Evolutionary conservation across 441 rosid genomes (phyloP).

Genomic region (Capsella rubella): DNA sequence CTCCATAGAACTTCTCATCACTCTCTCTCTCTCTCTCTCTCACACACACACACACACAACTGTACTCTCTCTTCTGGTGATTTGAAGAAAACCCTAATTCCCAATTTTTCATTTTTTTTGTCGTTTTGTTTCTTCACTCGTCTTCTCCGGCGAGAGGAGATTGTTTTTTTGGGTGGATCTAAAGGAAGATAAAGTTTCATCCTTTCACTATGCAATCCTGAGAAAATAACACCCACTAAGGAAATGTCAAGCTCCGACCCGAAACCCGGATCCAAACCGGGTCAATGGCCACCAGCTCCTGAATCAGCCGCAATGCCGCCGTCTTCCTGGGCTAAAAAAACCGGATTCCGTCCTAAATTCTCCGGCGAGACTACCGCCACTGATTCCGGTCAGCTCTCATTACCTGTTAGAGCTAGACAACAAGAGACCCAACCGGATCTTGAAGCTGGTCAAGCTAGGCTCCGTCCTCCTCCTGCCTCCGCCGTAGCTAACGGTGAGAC

Average conservation of each 20-base stretch:
- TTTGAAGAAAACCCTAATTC: slow-evolving; percentile 43
- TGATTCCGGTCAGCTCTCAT: slow-evolving; percentile 73
- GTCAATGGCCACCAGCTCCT: slow-evolving; percentile 74
- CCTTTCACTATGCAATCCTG: slow-evolving; percentile 22
- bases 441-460: slow-evolving; percentile 62
- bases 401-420: slow-evolving; percentile 56
- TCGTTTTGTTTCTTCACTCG: slow-evolving; percentile 28
- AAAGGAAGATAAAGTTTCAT: not conserved
- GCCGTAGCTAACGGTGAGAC: slow-evolving; percentile 48
- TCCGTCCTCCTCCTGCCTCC: slow-evolving; percentile 37
- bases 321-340: slow-evolving; percentile 91
- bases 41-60: slow-evolving; percentile 14
- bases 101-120: slow-evolving; percentile 25
- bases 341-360: slow-evolving; percentile 94
- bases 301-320: slow-evolving; percentile 81
- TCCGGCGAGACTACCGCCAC: slow-evolving; percentile 91
- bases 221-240: not conserved
- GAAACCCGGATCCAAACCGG: slow-evolving; percentile 74
- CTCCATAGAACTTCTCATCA: slow-evolving; percentile 29
- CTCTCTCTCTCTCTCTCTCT: slow-evolving; percentile 3
- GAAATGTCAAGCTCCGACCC: slow-evolving; percentile 75
- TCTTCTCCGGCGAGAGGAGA: slow-evolving; percentile 6
- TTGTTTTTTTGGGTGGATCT: slow-evolving; percentile 26
- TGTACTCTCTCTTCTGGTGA: slow-evolving; percentile 26
- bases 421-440: slow-evolving; percentile 68